These are phyloP conservation scores for Phaeoacremonium minimum DNA, from an alignment of 2,329 filamentous ascomycete species.

Conservation along the genomic window DNA sequence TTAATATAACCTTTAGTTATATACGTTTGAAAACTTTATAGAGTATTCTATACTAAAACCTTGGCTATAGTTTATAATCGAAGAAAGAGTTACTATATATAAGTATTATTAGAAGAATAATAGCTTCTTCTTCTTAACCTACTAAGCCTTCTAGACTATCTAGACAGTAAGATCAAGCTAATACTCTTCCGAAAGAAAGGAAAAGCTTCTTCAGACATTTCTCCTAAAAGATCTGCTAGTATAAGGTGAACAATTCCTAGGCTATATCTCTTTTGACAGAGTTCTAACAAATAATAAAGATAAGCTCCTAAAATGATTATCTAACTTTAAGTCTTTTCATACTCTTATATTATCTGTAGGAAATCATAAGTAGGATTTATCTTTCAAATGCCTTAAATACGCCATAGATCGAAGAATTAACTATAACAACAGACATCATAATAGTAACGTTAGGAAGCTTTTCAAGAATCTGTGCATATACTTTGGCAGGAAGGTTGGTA, in stretches of 20 bases:
- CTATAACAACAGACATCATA: background rate
- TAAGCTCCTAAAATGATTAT: background rate
- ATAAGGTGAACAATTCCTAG: background rate
- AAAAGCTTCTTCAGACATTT: background rate
- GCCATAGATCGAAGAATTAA: background rate
- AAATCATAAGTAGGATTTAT: background rate
- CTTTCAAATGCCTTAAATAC: background rate
- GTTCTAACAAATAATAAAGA: background rate
- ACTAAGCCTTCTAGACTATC: too few relatives aligned
- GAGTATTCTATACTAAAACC: background rate
- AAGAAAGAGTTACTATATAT: background rate
- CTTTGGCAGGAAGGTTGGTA: background rate
- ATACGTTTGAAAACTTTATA: background rate
- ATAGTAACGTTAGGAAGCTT: background rate
- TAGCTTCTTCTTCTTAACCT: background rate
- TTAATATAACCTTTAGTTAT: background rate
- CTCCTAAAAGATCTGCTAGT: background rate
- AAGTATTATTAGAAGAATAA: background rate
- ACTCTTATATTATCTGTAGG: background rate
- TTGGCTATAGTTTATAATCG: background rate
- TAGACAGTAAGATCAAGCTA: background rate
- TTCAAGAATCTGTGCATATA: background rate
- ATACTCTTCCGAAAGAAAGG: background rate
- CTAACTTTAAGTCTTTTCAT: background rate
- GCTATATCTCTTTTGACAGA: background rate